These are phyloP conservation scores for Solanum arcanum DNA, from an alignment of 257 asterid species.

Conservation along the genomic window DNA sequence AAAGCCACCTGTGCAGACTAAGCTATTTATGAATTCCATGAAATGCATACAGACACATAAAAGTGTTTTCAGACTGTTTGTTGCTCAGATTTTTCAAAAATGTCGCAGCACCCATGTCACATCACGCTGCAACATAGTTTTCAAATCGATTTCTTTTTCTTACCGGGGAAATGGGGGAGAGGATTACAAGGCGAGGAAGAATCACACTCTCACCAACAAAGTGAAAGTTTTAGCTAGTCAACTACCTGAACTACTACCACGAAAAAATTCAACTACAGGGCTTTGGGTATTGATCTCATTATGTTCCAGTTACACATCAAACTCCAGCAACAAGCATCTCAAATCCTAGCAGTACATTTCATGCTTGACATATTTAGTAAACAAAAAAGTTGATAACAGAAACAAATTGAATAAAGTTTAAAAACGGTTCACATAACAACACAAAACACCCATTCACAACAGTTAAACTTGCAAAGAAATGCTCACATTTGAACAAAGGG, in stretches of 20 bases:
- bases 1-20: neutral
- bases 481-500: neutral
- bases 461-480: neutral
- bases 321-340: neutral
- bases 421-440: neutral
- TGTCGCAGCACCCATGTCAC: neutral
- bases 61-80: neutral
- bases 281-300: neutral
- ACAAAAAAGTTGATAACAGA: neutral
- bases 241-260: neutral
- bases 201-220: neutral
- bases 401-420: neutral
- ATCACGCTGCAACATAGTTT: neutral
- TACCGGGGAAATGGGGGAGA: neutral
- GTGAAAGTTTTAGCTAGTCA: neutral
- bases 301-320: neutral
- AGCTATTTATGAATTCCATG: neutral
- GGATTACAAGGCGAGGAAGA: neutral
- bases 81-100: neutral
- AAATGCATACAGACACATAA: neutral
- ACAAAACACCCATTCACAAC: neutral
- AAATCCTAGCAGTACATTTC: neutral
- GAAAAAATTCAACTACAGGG: neutral
- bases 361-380: neutral
- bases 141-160: neutral